Evolutionary conservation across 306 rosid genomes (phyloP).

Genomic region (Luffa acutangula): DNA sequence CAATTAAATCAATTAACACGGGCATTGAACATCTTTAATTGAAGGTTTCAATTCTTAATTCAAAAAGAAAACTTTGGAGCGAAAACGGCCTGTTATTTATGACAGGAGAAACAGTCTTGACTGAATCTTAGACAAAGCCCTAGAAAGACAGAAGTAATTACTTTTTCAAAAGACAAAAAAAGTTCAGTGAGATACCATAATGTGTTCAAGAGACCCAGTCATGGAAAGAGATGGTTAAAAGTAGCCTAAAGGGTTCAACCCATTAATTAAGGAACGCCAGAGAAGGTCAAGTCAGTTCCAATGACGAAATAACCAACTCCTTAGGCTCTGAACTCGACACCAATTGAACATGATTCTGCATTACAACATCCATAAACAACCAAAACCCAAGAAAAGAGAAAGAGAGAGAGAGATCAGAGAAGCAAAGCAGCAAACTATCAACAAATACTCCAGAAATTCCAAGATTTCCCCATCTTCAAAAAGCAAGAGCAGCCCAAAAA

Average conservation of each 20-base stretch:
- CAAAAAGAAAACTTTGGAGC: neutral
- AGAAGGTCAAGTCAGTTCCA: neutral
- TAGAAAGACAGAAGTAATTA: neutral
- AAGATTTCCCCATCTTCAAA: neutral
- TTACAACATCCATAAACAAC: neutral
- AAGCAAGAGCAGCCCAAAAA: neutral
- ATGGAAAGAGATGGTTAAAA: neutral
- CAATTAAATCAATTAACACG: neutral
- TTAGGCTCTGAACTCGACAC: neutral
- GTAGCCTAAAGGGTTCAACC: neutral
- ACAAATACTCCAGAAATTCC: neutral
- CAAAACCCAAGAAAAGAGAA: neutral
- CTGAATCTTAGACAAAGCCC: neutral
- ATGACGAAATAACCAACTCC: neutral
- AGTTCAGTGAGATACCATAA: neutral
- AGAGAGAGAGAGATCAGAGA: neutral
- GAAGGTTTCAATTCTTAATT: neutral
- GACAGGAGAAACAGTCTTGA: neutral
- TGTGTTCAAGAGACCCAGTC: neutral
- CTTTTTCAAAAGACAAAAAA: neutral
- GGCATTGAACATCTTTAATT: neutral
- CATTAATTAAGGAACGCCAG: neutral
- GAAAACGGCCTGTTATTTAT: neutral
- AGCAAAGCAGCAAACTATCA: neutral
- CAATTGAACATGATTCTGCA: neutral